A percentile compares a stretch with the other conserved stretches of the same genome.
phyloP scores from a whole-genome alignment of 2,329 filamentous ascomycete species.

The Domatiomyces catenatus region DNA sequence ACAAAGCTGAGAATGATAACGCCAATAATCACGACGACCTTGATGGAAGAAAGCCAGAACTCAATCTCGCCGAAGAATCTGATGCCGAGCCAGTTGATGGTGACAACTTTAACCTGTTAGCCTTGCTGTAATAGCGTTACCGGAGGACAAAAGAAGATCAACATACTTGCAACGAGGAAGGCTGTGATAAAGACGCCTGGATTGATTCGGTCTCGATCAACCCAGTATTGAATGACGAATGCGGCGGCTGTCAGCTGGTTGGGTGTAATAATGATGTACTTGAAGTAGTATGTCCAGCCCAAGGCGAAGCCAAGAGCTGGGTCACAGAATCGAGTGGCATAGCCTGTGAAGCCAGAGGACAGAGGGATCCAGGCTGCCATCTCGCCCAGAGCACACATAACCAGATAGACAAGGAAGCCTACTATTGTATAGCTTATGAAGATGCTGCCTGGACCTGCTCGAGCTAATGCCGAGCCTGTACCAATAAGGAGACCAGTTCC shows the following conservation, averaged over 20 bases:
- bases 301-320: constrained; percentile 67
- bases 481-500: constrained; percentile 41
- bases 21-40: constrained; percentile 50
- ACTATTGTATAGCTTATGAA: constrained; percentile 31
- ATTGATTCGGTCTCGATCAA: constrained; percentile 49
- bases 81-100: constrained; percentile 57
- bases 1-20: constrained; percentile 51
- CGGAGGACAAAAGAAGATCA: not conserved
- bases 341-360: constrained; percentile 65
- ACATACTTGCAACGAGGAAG: constrained; percentile 40
- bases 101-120: constrained; percentile 26
- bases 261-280: constrained; percentile 71
- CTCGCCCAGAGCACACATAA: constrained; percentile 69
- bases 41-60: constrained; percentile 46
- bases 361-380: constrained; percentile 74
- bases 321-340: constrained; percentile 64
- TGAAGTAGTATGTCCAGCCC: constrained; percentile 59
- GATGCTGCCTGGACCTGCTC: constrained; percentile 28
- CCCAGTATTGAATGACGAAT: constrained; percentile 66
- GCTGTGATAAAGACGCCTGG: constrained; percentile 66
- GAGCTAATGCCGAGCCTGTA: constrained; percentile 51
- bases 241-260: constrained; percentile 73
- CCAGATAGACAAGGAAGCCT: constrained; percentile 53
- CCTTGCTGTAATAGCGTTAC: not conserved
- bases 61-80: constrained; percentile 55